A percentile compares a stretch with the other conserved stretches of the same genome.
Conservation (phyloP, 345 rosid genomes). For the Mallotus nudiflorus region DNA sequence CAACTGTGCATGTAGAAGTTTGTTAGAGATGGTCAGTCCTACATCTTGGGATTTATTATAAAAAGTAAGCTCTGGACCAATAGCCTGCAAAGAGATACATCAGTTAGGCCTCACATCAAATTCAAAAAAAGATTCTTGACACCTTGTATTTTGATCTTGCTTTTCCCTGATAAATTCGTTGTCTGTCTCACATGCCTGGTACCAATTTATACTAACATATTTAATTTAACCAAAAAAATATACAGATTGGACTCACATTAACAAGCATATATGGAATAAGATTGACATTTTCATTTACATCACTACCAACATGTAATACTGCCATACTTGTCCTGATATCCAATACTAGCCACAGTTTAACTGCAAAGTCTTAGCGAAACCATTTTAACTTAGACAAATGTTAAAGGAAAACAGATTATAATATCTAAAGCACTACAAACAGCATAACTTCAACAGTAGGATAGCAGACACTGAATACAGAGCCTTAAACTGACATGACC, state of each 20-base stretch:
- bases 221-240: not conserved
- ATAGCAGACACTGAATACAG: no score
- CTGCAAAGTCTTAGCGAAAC: no score
- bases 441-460: no score
- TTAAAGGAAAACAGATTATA: no score
- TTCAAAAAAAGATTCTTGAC: not conserved
- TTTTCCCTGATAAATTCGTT: not conserved
- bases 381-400: no score
- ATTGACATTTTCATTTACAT: not conserved
- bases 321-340: not conserved
- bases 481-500: no score
- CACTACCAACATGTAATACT: not conserved
- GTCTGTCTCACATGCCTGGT: not conserved
- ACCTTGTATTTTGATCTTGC: not conserved
- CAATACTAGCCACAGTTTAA: no score
- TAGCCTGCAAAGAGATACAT: slow-evolving; percentile 58
- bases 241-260: no score
- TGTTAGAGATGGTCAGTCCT: slow-evolving; percentile 66
- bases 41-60: slow-evolving; percentile 75
- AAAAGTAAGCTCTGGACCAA: slow-evolving; percentile 94
- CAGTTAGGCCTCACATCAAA: slow-evolving; percentile 10
- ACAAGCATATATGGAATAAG: not conserved
- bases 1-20: slow-evolving; percentile 86
- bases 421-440: no score
- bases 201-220: not conserved